Conservation (phyloP, 495 filamentous ascomycete species). For the Cercophora scortea region DNA sequence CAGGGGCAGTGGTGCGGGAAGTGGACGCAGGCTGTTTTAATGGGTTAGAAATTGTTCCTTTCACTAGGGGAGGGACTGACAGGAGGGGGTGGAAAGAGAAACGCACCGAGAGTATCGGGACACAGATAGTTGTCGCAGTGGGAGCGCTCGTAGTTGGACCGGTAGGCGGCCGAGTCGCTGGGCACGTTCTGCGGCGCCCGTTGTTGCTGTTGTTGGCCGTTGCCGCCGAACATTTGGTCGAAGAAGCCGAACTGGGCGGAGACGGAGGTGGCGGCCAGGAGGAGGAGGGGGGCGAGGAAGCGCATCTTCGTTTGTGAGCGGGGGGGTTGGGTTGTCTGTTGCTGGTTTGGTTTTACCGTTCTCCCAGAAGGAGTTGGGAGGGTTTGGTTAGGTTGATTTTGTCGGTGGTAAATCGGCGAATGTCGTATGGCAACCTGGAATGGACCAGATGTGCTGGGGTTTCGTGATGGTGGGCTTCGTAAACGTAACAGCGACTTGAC, state of each 20-base stretch:
- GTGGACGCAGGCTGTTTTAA: constrained; percentile 62
- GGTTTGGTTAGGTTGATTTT: neutral
- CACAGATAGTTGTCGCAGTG: constrained; percentile 88
- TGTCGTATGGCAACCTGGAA: neutral
- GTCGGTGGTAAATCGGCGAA: neutral
- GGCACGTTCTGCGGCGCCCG: constrained; percentile 66
- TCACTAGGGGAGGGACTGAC: neutral
- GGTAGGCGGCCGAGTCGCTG: constrained; percentile 72
- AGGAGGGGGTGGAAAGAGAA: no score
- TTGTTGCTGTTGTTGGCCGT: constrained; percentile 35
- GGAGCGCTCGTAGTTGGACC: constrained; percentile 57
- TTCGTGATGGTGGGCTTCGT: neutral
- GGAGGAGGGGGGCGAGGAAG: constrained; percentile 19
- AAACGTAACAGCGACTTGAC: neutral
- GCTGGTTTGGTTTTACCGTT: neutral
- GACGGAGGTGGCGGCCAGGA: constrained; percentile 19
- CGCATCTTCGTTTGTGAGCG: constrained; percentile 16
- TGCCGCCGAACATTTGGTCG: constrained; percentile 65
- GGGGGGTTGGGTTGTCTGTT: neutral
- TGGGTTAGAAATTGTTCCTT: neutral
- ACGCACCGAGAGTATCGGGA: constrained; percentile 64
- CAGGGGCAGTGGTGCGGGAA: constrained; percentile 95
- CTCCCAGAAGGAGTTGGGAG: neutral
- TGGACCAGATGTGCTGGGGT: neutral
- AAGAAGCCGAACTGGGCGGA: constrained; percentile 76